Evolutionary conservation across 2,329 filamentous ascomycete genomes (phyloP).

Genomic region (Anthostomella pinea): DNA sequence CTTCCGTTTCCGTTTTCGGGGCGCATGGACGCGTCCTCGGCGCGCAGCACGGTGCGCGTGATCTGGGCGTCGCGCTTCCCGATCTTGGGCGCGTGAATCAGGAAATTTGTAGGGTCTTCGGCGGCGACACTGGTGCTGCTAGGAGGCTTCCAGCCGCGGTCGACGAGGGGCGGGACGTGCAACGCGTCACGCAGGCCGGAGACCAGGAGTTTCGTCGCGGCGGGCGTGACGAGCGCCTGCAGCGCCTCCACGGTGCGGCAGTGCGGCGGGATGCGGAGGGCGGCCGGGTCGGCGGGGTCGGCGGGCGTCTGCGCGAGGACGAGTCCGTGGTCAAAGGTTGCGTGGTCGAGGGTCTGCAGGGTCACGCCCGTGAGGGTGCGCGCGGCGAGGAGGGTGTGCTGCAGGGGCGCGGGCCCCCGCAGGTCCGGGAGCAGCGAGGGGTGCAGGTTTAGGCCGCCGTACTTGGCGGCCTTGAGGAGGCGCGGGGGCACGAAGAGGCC

Average conservation of each 20-base stretch:
- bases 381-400: constrained; percentile 72
- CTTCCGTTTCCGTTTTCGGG: neutral
- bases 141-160: constrained; percentile 33
- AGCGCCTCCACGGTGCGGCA: constrained; percentile 51
- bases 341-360: constrained; percentile 79
- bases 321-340: constrained; percentile 73
- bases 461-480: constrained; percentile 66
- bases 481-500: constrained; percentile 81
- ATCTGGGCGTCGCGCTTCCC: constrained; percentile 61
- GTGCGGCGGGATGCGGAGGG: constrained; percentile 46
- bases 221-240: constrained; percentile 50
- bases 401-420: constrained; percentile 80
- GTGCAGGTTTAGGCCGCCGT: constrained; percentile 90
- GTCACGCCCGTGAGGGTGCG: constrained; percentile 68
- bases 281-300: constrained; percentile 46
- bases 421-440: constrained; percentile 87
- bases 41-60: constrained; percentile 43
- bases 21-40: constrained; percentile 8
- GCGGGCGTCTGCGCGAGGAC: constrained; percentile 68
- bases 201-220: constrained; percentile 71
- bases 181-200: constrained; percentile 58
- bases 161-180: constrained; percentile 61
- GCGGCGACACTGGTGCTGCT: constrained; percentile 19
- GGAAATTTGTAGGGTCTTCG: constrained; percentile 7
- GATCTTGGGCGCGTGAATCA: constrained; percentile 71